Conservation (phyloP, 208 protist genomes). For the Wallacemonas sp. region DNA sequence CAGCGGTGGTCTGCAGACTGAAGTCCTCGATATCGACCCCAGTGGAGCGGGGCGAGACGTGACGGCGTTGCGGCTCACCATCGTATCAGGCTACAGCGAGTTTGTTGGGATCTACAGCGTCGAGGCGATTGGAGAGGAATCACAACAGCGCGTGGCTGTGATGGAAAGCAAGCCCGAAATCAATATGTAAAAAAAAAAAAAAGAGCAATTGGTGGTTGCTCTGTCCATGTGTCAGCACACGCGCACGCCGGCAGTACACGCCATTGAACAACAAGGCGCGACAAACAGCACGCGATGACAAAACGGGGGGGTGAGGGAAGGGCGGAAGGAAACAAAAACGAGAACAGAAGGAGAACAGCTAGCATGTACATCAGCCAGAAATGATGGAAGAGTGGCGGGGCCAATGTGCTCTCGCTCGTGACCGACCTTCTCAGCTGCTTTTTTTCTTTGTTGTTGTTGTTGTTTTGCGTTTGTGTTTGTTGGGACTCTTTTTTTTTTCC, state of each 20-base stretch:
- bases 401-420: too few species aligned
- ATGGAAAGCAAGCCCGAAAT: slow-evolving; percentile 78
- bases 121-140: slow-evolving; percentile 75
- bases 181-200: slow-evolving; percentile 45
- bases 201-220: too few species aligned
- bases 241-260: too few species aligned
- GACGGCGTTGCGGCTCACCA: slow-evolving; percentile 48
- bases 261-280: too few species aligned
- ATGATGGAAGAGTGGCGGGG: too few species aligned
- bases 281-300: too few species aligned
- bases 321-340: slow-evolving; percentile 36
- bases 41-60: slow-evolving; percentile 54
- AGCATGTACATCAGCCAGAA: too few species aligned
- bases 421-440: too few species aligned
- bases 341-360: slow-evolving; percentile 2
- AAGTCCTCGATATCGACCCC: slow-evolving; percentile 62
- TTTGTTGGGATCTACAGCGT: slow-evolving; percentile 78
- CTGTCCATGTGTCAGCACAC: too few species aligned
- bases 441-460: not conserved
- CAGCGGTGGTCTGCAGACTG: slow-evolving; percentile 41
- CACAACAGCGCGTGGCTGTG: slow-evolving; percentile 81
- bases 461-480: too few species aligned
- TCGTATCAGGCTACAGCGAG: slow-evolving; percentile 78
- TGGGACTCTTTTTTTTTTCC: not conserved
- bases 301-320: slow-evolving; percentile 73